Percentiles rank a stretch among this genome's conserved stretches.
These are phyloP conservation scores for Alternaria panax DNA, from an alignment of 2,329 filamentous ascomycete species.

Conservation along the genomic window DNA sequence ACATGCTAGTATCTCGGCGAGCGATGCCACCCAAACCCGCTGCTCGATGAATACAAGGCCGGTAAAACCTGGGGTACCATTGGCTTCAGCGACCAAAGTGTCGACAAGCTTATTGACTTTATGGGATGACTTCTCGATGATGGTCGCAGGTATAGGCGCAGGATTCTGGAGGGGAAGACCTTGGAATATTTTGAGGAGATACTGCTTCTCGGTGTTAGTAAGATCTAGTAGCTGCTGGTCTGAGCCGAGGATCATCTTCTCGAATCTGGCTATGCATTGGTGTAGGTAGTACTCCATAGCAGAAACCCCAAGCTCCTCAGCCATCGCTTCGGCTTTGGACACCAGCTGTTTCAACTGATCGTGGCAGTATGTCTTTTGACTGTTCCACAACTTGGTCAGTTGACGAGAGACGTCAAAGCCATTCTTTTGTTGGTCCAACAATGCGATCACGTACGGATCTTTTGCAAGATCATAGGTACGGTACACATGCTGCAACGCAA, in stretches of 20 bases:
- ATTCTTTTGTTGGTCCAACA: conserved; percentile 33
- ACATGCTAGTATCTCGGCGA: conserved; percentile 48
- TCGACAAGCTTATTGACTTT: conserved; percentile 50
- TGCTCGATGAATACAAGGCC: conserved; percentile 59
- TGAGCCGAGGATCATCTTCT: conserved; percentile 17
- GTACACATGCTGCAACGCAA: conserved; percentile 26
- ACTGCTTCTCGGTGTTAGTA: conserved; percentile 44
- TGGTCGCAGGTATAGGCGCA: conserved; percentile 7
- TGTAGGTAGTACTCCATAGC: conserved; percentile 51
- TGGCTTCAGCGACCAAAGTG: conserved; percentile 46
- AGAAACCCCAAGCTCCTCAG: conserved; percentile 49
- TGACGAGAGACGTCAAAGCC: conserved; percentile 32
- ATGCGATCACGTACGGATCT: conserved; percentile 52
- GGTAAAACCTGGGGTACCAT: conserved; percentile 38
- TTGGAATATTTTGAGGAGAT: conserved; percentile 40
- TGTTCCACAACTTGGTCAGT: conserved; percentile 38
- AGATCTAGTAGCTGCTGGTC: conserved; percentile 41
- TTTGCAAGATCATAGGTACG: conserved; percentile 42
- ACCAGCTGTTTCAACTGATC: conserved; percentile 49
- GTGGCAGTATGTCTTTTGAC: conserved; percentile 50
- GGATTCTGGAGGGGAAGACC: conserved; percentile 18
- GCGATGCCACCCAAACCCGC: conserved; percentile 52
- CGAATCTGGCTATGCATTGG: conserved; percentile 46
- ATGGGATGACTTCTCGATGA: conserved; percentile 34
- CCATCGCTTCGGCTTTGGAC: conserved; percentile 42